These are phyloP conservation scores for Vigna reflexopilosa DNA, from an alignment of 306 rosid genomes.

Conservation along the genomic window DNA sequence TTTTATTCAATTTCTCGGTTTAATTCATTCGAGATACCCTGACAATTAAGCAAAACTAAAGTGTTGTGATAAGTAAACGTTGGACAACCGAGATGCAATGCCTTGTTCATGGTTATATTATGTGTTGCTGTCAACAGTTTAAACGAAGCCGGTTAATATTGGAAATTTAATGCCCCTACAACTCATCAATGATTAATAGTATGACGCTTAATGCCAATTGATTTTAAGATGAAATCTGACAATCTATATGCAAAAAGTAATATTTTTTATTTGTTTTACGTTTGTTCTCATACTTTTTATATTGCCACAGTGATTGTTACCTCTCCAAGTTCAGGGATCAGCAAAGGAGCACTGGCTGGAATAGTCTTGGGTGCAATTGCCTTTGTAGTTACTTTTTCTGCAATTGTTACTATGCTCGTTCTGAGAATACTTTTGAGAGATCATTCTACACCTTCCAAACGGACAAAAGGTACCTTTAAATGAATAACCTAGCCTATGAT, in stretches of 20 bases:
- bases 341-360: slow-evolving; percentile 82
- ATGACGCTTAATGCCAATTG: background rate
- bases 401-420: slow-evolving; percentile 56
- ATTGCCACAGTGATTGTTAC: slow-evolving; percentile 50
- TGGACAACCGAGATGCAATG: background rate
- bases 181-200: background rate
- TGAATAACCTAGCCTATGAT: background rate
- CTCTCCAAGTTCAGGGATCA: slow-evolving; percentile 55
- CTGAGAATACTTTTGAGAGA: background rate
- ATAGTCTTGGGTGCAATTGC: slow-evolving; percentile 73
- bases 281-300: slow-evolving; percentile 22
- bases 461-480: background rate
- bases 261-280: background rate
- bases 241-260: background rate
- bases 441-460: background rate
- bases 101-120: background rate
- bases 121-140: background rate
- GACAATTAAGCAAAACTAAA: background rate
- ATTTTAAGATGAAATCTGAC: too few relatives aligned
- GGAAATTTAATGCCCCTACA: background rate
- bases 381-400: slow-evolving; percentile 60
- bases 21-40: background rate
- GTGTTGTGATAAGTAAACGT: background rate
- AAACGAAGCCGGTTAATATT: background rate
- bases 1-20: background rate